Percentiles rank a stretch among this genome's conserved stretches.
These are phyloP conservation scores for Flaveria bidentis DNA, from an alignment of 129 eudicot genomes.

Conservation along the genomic window DNA sequence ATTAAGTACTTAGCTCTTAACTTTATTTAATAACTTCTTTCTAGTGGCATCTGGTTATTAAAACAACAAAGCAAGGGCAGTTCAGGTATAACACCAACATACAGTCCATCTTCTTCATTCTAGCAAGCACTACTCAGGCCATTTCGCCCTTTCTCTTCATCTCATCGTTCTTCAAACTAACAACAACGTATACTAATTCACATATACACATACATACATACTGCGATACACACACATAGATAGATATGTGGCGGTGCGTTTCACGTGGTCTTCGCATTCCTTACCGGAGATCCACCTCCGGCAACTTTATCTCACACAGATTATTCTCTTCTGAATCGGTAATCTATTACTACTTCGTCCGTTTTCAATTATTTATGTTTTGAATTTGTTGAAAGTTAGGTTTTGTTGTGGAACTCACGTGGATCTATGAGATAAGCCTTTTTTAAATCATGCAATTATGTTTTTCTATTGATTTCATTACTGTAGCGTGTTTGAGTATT, in stretches of 20 bases:
- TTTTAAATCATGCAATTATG: constrained; percentile 29
- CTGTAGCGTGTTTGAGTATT: background rate
- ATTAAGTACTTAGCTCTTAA: too few relatives aligned
- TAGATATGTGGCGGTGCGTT: constrained; percentile 87
- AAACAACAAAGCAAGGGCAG: constrained; percentile 19
- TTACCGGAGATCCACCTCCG: constrained; percentile 57
- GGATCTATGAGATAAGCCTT: constrained; percentile 27
- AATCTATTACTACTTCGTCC: constrained; percentile 18
- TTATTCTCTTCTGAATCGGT: constrained; percentile 69
- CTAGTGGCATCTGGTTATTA: constrained; percentile 25
- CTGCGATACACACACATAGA: constrained; percentile 23
- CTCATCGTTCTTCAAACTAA: constrained; percentile 24
- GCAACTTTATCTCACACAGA: constrained; percentile 38
- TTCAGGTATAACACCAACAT: constrained; percentile 21
- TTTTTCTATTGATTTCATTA: background rate
- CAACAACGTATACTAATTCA: background rate
- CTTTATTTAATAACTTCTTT: background rate
- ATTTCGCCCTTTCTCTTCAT: constrained; percentile 17
- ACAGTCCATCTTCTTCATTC: constrained; percentile 37
- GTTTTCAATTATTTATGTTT: background rate
- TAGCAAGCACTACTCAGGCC: constrained; percentile 23
- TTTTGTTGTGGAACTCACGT: constrained; percentile 21
- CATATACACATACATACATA: background rate
- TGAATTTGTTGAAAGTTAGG: constrained; percentile 27
- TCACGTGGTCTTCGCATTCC: constrained; percentile 69